These are phyloP conservation scores for Rhytidhysteron rufulum DNA, from an alignment of 2,329 filamentous ascomycete genomes.

Conservation along the genomic window DNA sequence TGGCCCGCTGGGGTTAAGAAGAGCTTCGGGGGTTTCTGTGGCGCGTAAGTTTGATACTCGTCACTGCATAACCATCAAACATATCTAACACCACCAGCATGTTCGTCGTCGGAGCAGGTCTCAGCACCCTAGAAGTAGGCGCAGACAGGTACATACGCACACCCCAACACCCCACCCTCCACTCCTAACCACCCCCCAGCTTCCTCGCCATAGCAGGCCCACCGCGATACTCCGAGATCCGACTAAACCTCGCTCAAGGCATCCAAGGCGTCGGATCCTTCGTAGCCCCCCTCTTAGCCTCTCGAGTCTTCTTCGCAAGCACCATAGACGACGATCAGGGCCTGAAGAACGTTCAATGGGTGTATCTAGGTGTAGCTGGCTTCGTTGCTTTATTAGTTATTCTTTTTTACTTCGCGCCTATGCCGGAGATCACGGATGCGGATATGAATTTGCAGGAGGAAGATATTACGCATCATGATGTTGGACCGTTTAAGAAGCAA, in stretches of 20 bases:
- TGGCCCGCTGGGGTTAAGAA: conserved; percentile 58
- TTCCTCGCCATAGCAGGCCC: conserved; percentile 57
- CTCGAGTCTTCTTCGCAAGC: conserved; percentile 50
- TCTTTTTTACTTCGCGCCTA: conserved; percentile 53
- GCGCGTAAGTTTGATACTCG: no score
- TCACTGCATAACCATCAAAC: no score
- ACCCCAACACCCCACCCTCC: no score
- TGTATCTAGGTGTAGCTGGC: conserved; percentile 56
- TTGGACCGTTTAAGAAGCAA: conserved; percentile 13
- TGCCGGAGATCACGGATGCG: conserved; percentile 55
- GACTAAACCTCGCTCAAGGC: conserved; percentile 55
- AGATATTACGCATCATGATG: conserved; percentile 4
- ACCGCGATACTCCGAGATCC: conserved; percentile 52
- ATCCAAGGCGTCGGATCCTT: conserved; percentile 56
- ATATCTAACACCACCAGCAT: no score
- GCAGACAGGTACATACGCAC: conserved; percentile 44
- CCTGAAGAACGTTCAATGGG: conserved; percentile 56
- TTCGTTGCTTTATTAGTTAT: conserved; percentile 53
- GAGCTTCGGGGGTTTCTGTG: conserved; percentile 53
- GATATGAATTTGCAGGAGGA: conserved; percentile 3
- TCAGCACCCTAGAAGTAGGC: conserved; percentile 53
- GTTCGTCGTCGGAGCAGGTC: conserved; percentile 54
- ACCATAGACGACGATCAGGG: conserved; percentile 38
- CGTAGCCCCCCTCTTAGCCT: conserved; percentile 53
- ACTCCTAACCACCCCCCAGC: no score